Conservation (phyloP, 306 rosid species). For the Calophaca sinica region DNA sequence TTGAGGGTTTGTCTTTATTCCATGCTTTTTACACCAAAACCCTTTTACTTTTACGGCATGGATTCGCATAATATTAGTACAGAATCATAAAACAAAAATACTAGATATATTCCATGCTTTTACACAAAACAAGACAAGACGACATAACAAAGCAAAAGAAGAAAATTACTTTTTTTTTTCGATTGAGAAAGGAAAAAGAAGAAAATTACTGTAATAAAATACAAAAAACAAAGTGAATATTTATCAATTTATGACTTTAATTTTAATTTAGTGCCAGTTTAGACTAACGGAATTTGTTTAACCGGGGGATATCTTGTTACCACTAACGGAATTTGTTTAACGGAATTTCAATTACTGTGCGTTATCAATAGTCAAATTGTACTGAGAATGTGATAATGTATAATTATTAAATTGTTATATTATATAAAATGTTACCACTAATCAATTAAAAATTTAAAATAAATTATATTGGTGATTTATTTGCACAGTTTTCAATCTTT, state of each 20-base stretch:
- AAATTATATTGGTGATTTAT: too few relatives aligned
- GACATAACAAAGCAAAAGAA: not conserved
- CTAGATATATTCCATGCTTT: conserved; percentile 23
- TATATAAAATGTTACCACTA: too few relatives aligned
- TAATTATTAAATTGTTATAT: too few relatives aligned
- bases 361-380: too few relatives aligned
- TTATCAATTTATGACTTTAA: not conserved
- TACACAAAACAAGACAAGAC: not conserved
- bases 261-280: not conserved
- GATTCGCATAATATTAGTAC: not conserved
- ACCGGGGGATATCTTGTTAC: not conserved
- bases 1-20: conserved; percentile 48
- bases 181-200: too few relatives aligned
- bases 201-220: not conserved
- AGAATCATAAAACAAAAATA: not conserved
- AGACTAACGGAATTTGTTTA: not conserved
- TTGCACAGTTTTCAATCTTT: too few relatives aligned
- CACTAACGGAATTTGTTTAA: not conserved
- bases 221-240: not conserved
- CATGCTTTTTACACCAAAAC: conserved; percentile 37
- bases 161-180: too few relatives aligned
- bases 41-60: conserved; percentile 46
- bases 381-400: too few relatives aligned
- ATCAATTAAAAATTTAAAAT: too few relatives aligned
- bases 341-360: not conserved